These are phyloP conservation scores for Dipodascus albidus DNA, from an alignment of 805 yeast genomes.

Conservation along the genomic window DNA sequence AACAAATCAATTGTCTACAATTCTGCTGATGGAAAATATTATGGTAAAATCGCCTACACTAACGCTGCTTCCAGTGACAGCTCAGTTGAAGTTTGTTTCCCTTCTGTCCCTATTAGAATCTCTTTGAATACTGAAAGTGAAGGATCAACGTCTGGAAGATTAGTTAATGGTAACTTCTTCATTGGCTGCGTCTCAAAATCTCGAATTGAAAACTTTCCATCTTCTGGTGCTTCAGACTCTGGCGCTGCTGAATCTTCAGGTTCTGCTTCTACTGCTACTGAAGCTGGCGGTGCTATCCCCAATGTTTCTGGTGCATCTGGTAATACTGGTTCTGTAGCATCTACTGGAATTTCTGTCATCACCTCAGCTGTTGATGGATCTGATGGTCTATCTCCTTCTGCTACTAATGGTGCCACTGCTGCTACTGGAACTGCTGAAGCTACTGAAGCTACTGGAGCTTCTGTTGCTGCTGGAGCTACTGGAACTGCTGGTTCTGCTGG, in stretches of 20 bases:
- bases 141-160: background rate
- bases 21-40: background rate
- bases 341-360: background rate
- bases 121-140: background rate
- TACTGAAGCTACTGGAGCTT: conserved; percentile 2
- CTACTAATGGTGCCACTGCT: conserved; percentile 3
- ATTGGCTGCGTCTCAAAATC: background rate
- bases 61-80: background rate
- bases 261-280: background rate
- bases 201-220: background rate
- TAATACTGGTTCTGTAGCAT: background rate
- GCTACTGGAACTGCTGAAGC: conserved; percentile 2
- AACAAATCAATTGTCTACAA: background rate
- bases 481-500: background rate
- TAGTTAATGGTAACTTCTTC: background rate
- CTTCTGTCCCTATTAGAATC: conserved; percentile 1
- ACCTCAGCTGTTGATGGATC: conserved; percentile 1
- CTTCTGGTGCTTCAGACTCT: background rate
- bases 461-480: conserved; percentile 3
- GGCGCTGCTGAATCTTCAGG: background rate
- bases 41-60: background rate
- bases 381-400: conserved; percentile 3
- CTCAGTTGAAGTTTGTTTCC: background rate
- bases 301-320: background rate
- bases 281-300: background rate